A percentile compares a stretch with the other conserved stretches of the same genome.
Conservation (phyloP, 1,139 yeast genomes). For the Suhomyces choctaworum region DNA sequence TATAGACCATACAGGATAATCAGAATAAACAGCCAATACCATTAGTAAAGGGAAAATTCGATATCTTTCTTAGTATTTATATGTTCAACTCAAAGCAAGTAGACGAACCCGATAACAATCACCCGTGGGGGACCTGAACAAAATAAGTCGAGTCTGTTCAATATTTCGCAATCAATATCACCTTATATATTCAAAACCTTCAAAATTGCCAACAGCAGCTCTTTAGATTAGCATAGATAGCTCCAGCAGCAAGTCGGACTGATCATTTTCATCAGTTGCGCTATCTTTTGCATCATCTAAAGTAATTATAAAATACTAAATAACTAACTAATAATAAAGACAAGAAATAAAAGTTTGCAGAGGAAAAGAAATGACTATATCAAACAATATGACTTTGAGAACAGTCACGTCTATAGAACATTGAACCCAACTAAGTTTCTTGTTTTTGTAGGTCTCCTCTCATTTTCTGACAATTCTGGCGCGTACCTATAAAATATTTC, state of each 20-base stretch:
- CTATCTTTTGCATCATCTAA: constrained; percentile 12
- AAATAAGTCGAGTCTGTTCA: no score
- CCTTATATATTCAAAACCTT: constrained; percentile 1
- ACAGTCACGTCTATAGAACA: constrained; percentile 10
- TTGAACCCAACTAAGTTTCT: constrained; percentile 2
- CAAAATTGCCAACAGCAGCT: constrained; percentile 3
- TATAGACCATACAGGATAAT: no score
- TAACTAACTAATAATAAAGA: constrained; percentile 16
- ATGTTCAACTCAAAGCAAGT: no score
- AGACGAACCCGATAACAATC: no score
- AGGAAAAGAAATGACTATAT: constrained; percentile 7
- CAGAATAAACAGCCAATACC: no score
- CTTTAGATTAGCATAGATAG: constrained; percentile 8
- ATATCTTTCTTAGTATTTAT: no score
- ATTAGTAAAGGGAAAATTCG: no score
- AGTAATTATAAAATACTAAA: constrained; percentile 15
- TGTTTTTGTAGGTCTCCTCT: constrained; percentile 1
- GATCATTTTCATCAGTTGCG: constrained; percentile 7
- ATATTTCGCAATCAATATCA: no score
- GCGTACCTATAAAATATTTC: constrained; percentile 10
- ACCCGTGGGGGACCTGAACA: no score
- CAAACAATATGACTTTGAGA: constrained; percentile 4
- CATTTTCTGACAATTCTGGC: constrained; percentile 5
- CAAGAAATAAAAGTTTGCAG: constrained; percentile 17
- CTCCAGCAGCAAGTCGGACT: constrained; percentile 8